Evolutionary conservation across 345 rosid genomes (phyloP).

Genomic region (Pugionium cornutum): DNA sequence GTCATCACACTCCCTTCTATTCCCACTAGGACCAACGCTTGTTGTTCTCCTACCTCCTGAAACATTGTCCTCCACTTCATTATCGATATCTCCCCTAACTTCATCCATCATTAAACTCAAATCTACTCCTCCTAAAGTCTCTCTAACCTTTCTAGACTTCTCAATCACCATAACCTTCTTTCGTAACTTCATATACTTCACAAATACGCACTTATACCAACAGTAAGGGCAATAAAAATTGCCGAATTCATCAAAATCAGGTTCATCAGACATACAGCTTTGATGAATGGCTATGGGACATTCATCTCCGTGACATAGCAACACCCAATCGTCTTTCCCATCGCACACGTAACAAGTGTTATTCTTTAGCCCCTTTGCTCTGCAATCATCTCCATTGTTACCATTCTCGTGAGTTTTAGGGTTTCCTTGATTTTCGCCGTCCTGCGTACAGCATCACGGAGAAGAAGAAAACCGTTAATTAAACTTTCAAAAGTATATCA

Average conservation of each 20-base stretch:
- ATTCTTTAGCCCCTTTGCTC: conserved; percentile 21
- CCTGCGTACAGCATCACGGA: conserved; percentile 23
- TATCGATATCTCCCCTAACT: not conserved
- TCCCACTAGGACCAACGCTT: not conserved
- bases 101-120: conserved; percentile 1
- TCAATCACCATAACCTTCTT: conserved; percentile 43
- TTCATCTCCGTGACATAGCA: conserved; percentile 46
- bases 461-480: not conserved
- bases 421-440: conserved; percentile 22
- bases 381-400: not conserved
- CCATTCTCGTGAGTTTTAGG: conserved; percentile 18
- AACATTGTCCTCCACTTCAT: conserved; percentile 22
- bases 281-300: conserved; percentile 54
- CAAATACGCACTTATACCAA: conserved; percentile 48
- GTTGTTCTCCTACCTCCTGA: not conserved
- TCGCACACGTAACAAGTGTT: conserved; percentile 43
- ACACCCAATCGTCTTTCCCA: conserved; percentile 40
- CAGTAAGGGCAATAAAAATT: conserved; percentile 68
- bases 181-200: conserved; percentile 34
- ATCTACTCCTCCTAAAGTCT: conserved; percentile 18
- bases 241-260: conserved; percentile 50
- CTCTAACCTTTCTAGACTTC: conserved; percentile 31
- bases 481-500: no score
- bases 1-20: conserved; percentile 8
- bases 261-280: conserved; percentile 37